Percentiles rank a stretch among this genome's conserved stretches.
Evolutionary conservation across 2,329 filamentous ascomycete species (phyloP).

Genomic region (Aspergillus tamarii): DNA sequence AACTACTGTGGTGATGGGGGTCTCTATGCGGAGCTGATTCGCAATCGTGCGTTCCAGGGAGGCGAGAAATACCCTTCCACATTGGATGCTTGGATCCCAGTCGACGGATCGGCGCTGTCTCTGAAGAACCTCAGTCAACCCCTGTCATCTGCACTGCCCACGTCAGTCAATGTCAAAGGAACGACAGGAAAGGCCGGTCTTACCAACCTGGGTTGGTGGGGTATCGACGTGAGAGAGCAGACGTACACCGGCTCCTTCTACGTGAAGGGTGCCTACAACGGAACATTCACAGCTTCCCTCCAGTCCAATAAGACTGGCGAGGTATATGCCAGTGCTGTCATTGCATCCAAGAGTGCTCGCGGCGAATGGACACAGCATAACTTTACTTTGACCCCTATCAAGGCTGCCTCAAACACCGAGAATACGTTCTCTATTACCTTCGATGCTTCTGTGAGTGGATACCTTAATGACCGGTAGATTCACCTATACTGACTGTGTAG

Average conservation of each 20-base stretch:
- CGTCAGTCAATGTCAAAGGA: conserved; percentile 47
- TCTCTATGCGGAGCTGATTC: conserved; percentile 39
- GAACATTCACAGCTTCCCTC: conserved; percentile 40
- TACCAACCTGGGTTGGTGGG: conserved; percentile 56
- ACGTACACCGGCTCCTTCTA: conserved; percentile 57
- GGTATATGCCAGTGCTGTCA: conserved; percentile 33
- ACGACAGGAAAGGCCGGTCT: conserved; percentile 50
- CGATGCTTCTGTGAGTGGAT: conserved; percentile 41
- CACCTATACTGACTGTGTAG: conserved; percentile 13
- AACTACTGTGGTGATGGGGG: conserved; percentile 39
- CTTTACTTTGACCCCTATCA: conserved; percentile 33
- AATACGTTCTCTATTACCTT: conserved; percentile 58
- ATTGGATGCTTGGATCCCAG: conserved; percentile 35
- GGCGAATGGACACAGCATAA: conserved; percentile 45
- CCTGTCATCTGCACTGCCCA: conserved; percentile 50
- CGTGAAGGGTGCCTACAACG: conserved; percentile 43
- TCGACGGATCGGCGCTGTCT: conserved; percentile 32
- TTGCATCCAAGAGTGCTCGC: conserved; percentile 42
- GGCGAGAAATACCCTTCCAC: conserved; percentile 32
- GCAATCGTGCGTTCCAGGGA: conserved; percentile 42
- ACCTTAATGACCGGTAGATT: too few species aligned
- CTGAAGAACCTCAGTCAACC: conserved; percentile 46
- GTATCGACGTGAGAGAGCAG: conserved; percentile 53
- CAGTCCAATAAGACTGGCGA: conserved; percentile 45
- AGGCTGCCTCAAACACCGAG: conserved; percentile 41